Evolutionary conservation across 768 basidiomycete genomes (phyloP), one percentile per base, ranked within the genome.

Genomic region (Agrocybe pediades): DNA sequence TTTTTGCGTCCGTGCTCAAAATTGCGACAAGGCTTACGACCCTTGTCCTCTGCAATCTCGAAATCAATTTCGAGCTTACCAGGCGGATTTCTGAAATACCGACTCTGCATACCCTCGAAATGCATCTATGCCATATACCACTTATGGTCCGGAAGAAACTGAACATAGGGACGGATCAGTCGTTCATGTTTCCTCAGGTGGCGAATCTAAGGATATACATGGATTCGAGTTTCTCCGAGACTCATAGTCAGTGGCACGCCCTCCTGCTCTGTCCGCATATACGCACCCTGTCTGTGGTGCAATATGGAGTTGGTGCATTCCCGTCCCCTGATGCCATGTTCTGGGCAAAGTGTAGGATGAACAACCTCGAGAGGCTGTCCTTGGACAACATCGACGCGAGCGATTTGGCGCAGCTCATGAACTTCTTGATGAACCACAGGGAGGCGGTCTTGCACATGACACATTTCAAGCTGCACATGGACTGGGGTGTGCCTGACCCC

Each of bases 401-500:
- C 9, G 55, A 62, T 36, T 41, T 65, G 13, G 46, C 40, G 15
- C 45, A 55, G 27, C 51, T 65, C 21, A 49, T 45, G n/a, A 25
- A 41, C 9, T 60, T 58, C 36, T 54, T 55, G 16, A 23, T n/a
- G 9, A 48, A n/a, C 21, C 49, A 53, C 46, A 39, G 11, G 15
- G 19, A 6, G 21, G 44, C 54, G 13, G 49, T 41, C 11, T 29
- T 30, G 23, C 36, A 45, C 11, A 49, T 69, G 20, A 69, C 65
- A 3, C 66, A 68, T 42, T 64, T 68, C 63, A 68, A 66, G 27
- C 51, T 69, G n/a, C 58, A 60, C 53, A 57, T 62, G 44, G 50
- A 59, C 27, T 61, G 58, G 57, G 63, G 63, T 24, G 36, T 66
- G 9, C 45, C 62, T 6, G 66, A 69, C 24, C 40, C 45, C 11